Evolutionary conservation across 805 yeast genomes (phyloP).

Genomic region (Komagataella ulmi): DNA sequence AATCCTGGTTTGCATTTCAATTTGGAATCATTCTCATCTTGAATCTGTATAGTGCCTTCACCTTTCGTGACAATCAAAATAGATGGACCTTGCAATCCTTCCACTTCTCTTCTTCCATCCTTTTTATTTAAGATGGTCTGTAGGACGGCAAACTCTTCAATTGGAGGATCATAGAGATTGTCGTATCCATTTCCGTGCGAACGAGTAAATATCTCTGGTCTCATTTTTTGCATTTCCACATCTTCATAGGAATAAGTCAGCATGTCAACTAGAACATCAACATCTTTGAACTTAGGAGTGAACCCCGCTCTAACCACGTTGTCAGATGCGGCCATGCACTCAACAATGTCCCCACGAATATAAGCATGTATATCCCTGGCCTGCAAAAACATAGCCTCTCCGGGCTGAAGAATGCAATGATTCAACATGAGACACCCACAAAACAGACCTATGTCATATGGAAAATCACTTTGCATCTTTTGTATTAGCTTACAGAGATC

Average conservation of each 20-base stretch:
- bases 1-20: constrained; percentile 53
- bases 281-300: constrained; percentile 99
- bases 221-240: constrained; percentile 89
- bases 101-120: constrained; percentile 39
- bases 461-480: constrained; percentile 78
- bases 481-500: constrained; percentile 61
- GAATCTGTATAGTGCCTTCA: constrained; percentile 40
- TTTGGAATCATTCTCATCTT: constrained; percentile 24
- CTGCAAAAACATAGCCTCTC: constrained; percentile 93
- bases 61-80: constrained; percentile 79
- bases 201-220: constrained; percentile 41
- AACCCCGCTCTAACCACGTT: constrained; percentile 98
- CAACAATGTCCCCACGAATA: constrained; percentile 93
- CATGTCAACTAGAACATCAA: constrained; percentile 76
- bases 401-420: constrained; percentile 69
- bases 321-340: constrained; percentile 99
- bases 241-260: constrained; percentile 82
- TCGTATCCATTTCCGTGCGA: constrained; percentile 56
- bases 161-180: constrained; percentile 84
- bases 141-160: constrained; percentile 90
- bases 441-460: constrained; percentile 87
- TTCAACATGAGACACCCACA: constrained; percentile 91
- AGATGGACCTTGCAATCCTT: constrained; percentile 74
- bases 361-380: constrained; percentile 99
- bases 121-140: constrained; percentile 51